Conservation (phyloP, 1,139 yeast species). For the Diutina sp. region DNA sequence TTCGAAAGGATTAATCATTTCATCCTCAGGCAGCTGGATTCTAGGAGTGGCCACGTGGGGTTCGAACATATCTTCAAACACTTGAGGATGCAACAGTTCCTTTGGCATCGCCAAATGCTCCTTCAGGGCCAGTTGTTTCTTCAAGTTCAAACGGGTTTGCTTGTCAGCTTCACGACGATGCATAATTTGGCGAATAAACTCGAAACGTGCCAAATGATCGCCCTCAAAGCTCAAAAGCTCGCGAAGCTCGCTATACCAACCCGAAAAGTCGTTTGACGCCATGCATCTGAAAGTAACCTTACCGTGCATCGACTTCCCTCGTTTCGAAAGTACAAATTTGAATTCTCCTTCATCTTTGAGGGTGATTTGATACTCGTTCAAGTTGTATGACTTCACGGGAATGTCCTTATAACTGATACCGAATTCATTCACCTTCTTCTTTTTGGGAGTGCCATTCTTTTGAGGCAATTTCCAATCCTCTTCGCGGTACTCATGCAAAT, state of each 20-base stretch:
- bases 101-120: neutral
- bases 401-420: constrained; percentile 30
- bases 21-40: neutral
- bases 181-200: constrained; percentile 19
- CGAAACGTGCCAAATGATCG: constrained; percentile 22
- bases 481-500: constrained; percentile 25
- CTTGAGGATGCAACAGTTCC: neutral
- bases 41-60: constrained; percentile 1
- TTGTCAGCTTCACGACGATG: constrained; percentile 1
- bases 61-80: neutral
- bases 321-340: constrained; percentile 23
- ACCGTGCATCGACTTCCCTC: constrained; percentile 11
- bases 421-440: constrained; percentile 19
- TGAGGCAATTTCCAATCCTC: constrained; percentile 3
- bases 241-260: constrained; percentile 27
- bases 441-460: neutral
- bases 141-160: neutral
- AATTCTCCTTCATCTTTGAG: constrained; percentile 21
- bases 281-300: constrained; percentile 24
- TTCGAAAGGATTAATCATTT: neutral
- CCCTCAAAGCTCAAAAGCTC: constrained; percentile 26
- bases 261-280: constrained; percentile 15
- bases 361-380: constrained; percentile 24
- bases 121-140: neutral
- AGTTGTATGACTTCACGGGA: constrained; percentile 30